phyloP scores from a whole-genome alignment of 352 stramenopile species.

The Aphanomyces astaci region DNA sequence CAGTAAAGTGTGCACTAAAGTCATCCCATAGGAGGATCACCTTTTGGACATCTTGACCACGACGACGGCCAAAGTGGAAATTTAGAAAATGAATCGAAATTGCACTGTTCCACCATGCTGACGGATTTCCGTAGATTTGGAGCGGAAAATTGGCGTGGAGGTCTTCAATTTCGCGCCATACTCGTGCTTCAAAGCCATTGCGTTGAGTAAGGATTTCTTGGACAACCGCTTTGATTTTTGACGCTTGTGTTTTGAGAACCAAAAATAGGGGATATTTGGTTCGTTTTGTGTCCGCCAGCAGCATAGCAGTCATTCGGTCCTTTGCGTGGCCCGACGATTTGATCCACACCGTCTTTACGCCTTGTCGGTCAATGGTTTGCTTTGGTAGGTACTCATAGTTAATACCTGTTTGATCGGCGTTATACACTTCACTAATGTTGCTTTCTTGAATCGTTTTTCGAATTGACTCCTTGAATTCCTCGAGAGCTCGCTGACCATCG shows the following conservation, averaged over 20 bases:
- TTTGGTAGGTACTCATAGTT: no score
- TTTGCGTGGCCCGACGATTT: no score
- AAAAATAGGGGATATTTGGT: constrained; percentile 28
- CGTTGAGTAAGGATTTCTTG: constrained; percentile 6
- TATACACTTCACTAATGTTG: no score
- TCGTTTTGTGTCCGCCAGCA: constrained; percentile 13
- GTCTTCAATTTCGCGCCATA: constrained; percentile 20
- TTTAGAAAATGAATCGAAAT: constrained; percentile 27
- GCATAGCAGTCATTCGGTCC: no score
- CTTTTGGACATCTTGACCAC: not conserved
- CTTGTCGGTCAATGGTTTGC: no score
- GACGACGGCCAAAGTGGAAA: constrained; percentile 20
- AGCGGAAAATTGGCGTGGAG: constrained; percentile 16
- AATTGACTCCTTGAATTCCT: no score
- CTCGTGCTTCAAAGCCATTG: constrained; percentile 23
- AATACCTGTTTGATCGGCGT: no score
- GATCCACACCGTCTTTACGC: no score
- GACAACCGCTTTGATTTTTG: not conserved
- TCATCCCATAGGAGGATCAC: not conserved
- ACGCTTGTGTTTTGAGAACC: constrained; percentile 25
- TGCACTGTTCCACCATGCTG: constrained; percentile 28
- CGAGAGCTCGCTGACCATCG: no score
- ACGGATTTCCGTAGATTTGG: constrained; percentile 27
- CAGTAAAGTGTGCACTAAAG: constrained; percentile 2
- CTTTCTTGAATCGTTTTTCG: no score